Base-by-base conservation (phyloP, 768 basidiomycete genomes). In the Lentinus brumalis region DNA sequence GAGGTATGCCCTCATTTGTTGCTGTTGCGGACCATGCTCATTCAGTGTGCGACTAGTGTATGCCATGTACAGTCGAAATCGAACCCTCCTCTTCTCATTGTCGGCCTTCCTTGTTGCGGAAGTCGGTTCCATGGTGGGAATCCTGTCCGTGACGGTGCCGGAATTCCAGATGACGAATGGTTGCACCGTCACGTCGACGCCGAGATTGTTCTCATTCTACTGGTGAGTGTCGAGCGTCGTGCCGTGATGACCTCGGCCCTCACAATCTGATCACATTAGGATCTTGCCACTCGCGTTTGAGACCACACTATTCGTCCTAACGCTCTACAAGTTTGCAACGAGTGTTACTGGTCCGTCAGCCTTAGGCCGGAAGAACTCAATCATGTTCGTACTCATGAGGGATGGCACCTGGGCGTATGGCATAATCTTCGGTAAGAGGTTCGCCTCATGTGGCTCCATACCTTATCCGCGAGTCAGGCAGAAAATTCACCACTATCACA, bases 331-430 rank as follows among this genome's bases (percentile, higher is more conserved):
- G 38, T 40, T 52, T 9, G 32, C 15, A 5, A 31, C 8, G 5
- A 52, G 16, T 14, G 15, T 35, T 4, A 11, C 50, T 29, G 16
- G 5, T 4, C 50, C 9, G 15, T 12, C 50, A 14, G 29, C 9
- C 8, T 5, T 35, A n/a, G 32, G 38, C 30, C 32, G 14, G 21
- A 35, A 16, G 16, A 18, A 52, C 16, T 40, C 50, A 7, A 32
- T 52, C 16, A 14, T 52, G 1, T 35, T 18, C 38, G 30, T 52
- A 2, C 38, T 52, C 16, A 29, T 52, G 15, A 32, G 50, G 32
- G 50, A 52, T 29, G 50, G 50, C 15, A 52, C 50, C 8, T 52
- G 50, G 50, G 50, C 39, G 9, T 52, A 52, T 35, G 50, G 29
- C 5, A 31, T 52, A 7, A 52, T 52, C 39, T 52, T 51, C 31